Evolutionary conservation across 768 basidiomycete species (phyloP).

Genomic region (Boletus coccyginus): DNA sequence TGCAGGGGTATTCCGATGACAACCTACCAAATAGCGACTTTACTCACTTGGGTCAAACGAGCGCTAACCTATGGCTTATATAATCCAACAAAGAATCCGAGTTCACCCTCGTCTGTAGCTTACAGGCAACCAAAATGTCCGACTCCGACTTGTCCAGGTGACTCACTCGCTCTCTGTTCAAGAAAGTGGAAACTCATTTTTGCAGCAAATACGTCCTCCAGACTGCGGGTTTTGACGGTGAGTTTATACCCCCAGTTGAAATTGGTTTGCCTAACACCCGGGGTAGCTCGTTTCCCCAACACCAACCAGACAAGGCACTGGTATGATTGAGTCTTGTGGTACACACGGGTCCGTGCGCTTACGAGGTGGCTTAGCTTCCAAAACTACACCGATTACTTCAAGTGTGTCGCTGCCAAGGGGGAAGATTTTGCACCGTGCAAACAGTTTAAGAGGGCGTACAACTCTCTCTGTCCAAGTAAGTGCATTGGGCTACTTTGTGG

Average conservation of each 20-base stretch:
- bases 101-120: conserved; percentile 31
- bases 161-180: conserved; percentile 1
- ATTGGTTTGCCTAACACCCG: conserved; percentile 6
- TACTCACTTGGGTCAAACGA: no score
- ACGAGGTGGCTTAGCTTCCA: conserved; percentile 60
- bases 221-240: conserved; percentile 94
- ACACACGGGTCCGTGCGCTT: not conserved
- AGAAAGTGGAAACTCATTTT: conserved; percentile 16
- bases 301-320: conserved; percentile 97
- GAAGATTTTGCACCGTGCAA: conserved; percentile 99
- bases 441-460: conserved; percentile 95
- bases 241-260: conserved; percentile 16
- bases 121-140: conserved; percentile 51
- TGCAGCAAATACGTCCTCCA: conserved; percentile 83
- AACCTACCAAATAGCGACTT: not conserved
- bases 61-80: conserved; percentile 12
- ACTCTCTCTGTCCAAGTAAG: conserved; percentile 97
- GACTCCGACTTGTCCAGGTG: conserved; percentile 58
- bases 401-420: conserved; percentile 94
- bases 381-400: conserved; percentile 99
- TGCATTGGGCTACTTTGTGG: conserved; percentile 19
- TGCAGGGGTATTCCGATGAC: not conserved
- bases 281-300: conserved; percentile 81
- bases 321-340: conserved; percentile 42
- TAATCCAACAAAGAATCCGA: conserved; percentile 37